phyloP scores from a whole-genome alignment of 306 rosid genomes.

The Cicer cuneatum region DNA sequence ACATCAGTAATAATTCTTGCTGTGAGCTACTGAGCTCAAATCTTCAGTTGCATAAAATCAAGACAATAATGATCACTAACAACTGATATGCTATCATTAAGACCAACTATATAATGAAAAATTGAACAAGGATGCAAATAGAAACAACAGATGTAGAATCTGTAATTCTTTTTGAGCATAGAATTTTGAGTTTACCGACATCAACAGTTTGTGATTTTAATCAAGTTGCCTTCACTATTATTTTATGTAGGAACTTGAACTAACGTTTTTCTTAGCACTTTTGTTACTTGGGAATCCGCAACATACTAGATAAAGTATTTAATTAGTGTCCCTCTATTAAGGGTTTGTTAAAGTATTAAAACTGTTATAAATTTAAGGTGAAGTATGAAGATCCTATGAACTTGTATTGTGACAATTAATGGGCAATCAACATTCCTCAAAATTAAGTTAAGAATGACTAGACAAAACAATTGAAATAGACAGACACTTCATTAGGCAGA shows the following conservation, averaged over 20 bases:
- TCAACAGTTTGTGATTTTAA: background rate
- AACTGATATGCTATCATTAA: constrained; percentile 12
- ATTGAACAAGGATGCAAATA: constrained; percentile 22
- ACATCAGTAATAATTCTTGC: constrained; percentile 40
- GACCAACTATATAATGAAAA: constrained; percentile 21
- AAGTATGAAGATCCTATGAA: no score
- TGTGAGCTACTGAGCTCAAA: constrained; percentile 34
- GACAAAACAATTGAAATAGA: no score
- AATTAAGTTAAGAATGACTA: no score
- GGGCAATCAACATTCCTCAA: no score
- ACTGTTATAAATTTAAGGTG: no score
- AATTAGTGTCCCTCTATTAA: background rate
- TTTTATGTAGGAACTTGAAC: constrained; percentile 19
- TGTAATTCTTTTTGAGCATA: constrained; percentile 29
- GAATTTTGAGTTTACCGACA: background rate
- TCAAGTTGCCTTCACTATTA: constrained; percentile 15
- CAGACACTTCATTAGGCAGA: no score
- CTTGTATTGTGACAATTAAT: no score
- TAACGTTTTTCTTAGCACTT: constrained; percentile 24
- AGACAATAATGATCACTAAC: constrained; percentile 4
- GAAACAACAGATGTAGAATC: constrained; percentile 26
- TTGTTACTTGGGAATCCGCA: constrained; percentile 16
- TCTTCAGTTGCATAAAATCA: constrained; percentile 35
- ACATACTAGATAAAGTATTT: background rate
- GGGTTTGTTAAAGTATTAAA: background rate